Evolutionary conservation across 352 stramenopile genomes (phyloP), one percentile per base, ranked within the genome.

Genomic region (Aphanomyces astaci): DNA sequence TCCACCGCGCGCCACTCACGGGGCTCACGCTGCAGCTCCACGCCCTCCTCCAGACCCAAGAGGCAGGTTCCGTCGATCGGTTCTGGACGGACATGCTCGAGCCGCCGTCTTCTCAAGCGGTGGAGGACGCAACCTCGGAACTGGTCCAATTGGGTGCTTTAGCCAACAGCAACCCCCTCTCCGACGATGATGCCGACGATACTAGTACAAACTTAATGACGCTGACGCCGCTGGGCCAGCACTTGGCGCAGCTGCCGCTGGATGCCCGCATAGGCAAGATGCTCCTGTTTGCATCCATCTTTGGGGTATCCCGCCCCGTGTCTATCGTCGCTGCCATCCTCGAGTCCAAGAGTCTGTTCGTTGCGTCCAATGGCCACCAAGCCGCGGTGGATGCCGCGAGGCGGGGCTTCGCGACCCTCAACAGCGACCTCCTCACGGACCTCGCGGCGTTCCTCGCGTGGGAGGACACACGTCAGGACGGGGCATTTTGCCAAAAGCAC

Each of bases 241-340:
- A 98, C 63, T 78, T 99, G 17, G 86, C 94, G 9, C 81, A 88
- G 54, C 77, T 99, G 10, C 96, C 96, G n/a, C 81, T 99, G 5
- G 90, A 99, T 76, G 92, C 96, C 19, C 88, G 96, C 72, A 77
- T 99, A 22, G 97, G 92, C 28, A 99, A 99, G 73, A 91, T 99
- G 78, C 76, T 99, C 10, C 77, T 99, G 22, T 91, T 96, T 51
- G 96, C 93, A 17, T 85, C 88, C 51, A 74, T 99, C 11, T 98
- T 99, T 63, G 74, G 81, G 19, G 98, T 94, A 43, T 84, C 83
- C 65, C 89, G 87, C 33, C 73, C 78, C 0, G 74, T 88, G 2
- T 80, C 82, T 13, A 88, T 86, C 0, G 87, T 83, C 46, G 86
- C 83, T 0, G 86, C 86, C 9, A 76, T 93, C 2, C 65, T 94